Base-by-base conservation (phyloP, 805 yeast genomes). In the Cephaloascus fragrans region DNA sequence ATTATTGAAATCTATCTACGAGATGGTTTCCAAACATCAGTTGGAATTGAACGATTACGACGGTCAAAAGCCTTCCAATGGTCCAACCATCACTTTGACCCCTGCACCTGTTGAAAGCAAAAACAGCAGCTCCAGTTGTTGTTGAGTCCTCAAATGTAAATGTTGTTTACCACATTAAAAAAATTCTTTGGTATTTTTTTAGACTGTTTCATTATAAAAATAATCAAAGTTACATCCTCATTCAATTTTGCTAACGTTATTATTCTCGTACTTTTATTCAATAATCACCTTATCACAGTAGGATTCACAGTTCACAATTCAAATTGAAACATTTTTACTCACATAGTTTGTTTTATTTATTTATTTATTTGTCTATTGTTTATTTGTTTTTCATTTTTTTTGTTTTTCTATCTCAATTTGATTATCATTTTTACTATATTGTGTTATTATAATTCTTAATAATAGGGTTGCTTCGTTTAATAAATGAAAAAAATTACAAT, bases 1-100 rank as follows among this genome's bases (percentile, higher is more conserved):
- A 60, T 75, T 93, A 48, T 77, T 93, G 53, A 86, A 89, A 47
- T 86, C 90, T 52, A 93, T 93, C 52, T 89, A 88, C 62, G 95
- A 90, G 56, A 83, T 87, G 94, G 84, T 90, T 52, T 75, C 90
- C 44, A 83, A 89, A 59, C 95, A 88, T 62, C 95, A 87, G 65
- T 80, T 87, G 45, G 95, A 90, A 56, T 75, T 86, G 56, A 83
- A 84, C 46, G 95, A 85, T 50, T 70, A 71, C 47, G 67, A 72
- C 37, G 76, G 73, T 38, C 64, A 71, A 47, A 78, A 75, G 53
- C 88, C 90, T 41, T 76, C 83, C 35, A 77, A 75, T 48, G 96
- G 97, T 18, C 95, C 90, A 48, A 88, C 96, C 19, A 89, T 90
- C 57, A 77, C 85, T 45, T 80, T 90, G 59, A 86, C 97, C 3